Conservation (phyloP, 2,329 filamentous ascomycete genomes). For the Ceratocystis destructans region DNA sequence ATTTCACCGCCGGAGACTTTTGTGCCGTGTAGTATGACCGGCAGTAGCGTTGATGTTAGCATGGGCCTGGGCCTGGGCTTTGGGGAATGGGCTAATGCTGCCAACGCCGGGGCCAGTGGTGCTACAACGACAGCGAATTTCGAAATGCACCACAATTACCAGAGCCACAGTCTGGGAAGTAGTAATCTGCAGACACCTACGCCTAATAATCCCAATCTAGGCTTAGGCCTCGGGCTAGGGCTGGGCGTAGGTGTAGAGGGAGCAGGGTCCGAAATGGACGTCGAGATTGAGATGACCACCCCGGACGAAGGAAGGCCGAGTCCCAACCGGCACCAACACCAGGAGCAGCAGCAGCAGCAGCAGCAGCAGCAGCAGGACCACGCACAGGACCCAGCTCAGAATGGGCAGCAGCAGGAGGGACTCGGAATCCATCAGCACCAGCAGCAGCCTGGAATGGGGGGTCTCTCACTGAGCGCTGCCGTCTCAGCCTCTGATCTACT, state of each 20-base stretch:
- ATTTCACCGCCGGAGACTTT: not conserved
- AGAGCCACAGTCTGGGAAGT: not conserved
- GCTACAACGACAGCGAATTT: not conserved
- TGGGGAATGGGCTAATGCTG: not conserved
- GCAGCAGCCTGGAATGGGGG: not conserved
- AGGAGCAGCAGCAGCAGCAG: not conserved
- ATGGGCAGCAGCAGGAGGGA: not conserved
- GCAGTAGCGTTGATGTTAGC: not conserved
- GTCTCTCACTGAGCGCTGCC: not conserved
- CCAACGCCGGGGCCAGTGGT: not conserved
- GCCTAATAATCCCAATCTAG: not conserved
- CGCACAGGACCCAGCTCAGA: too few relatives aligned
- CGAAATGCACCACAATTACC: not conserved
- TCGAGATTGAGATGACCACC: not conserved
- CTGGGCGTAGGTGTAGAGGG: not conserved
- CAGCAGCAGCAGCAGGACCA: too few relatives aligned
- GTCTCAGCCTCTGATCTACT: slow-evolving; percentile 13
- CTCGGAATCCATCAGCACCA: not conserved
- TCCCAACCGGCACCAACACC: not conserved
- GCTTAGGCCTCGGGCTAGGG: not conserved
- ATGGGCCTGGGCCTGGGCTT: not conserved
- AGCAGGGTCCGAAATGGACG: not conserved
- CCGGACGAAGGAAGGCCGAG: not conserved
- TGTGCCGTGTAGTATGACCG: not conserved
- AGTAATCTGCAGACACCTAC: not conserved